Evolutionary conservation across 768 basidiomycete genomes (phyloP), one percentile per base, ranked within the genome.

Genomic region (Mycena rebaudengoi): DNA sequence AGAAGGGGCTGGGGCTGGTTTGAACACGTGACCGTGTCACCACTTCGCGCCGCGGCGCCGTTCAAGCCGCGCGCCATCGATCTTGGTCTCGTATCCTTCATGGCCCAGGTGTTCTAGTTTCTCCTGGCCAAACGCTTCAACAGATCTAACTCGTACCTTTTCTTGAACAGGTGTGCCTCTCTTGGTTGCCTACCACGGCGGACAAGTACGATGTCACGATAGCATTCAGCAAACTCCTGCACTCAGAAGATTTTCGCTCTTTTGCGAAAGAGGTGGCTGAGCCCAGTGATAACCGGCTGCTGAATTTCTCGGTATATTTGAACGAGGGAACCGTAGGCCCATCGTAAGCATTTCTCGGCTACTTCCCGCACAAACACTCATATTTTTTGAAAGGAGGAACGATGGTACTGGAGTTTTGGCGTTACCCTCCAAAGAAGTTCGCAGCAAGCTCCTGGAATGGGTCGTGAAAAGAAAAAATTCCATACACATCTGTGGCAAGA

Each of bases 271-370:
- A 64, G 26, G 45, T 44, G 7, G 62, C 54, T 10, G 62, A 61
- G 20, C 48, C 49, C 16, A 20, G 43, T 16, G 29, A 48, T 49
- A 33, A 28, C 23, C 50, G 49, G 55, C 69, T 75, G 33, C 79
- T 90, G 33, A 93, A 94, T 64, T 94, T 93, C 75, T 67, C 76
- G 41, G 84, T 94, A 54, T 69, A 50, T 18, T 77, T 93, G n/a
- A 83, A 87, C 50, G 69, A 75, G 53, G 82, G 81, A 63, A 75
- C 75, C 53, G 77, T 79, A 0, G 81, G 80, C n/a, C n/a, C 10
- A 86, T 86, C 4, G 79, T 86, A 16, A 77, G 84, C 11, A 91
- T n/a, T n/a, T n/a, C n/a, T n/a, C n/a, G n/a, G n/a, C n/a, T n/a
- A n/a, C n/a, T n/a, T n/a, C n/a, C n/a, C n/a, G n/a, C n/a, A n/a